A percentile compares a stretch with the other conserved stretches of the same genome.
phyloP scores from a whole-genome alignment of 257 asterid species.

The Salvia miltiorrhiza region DNA sequence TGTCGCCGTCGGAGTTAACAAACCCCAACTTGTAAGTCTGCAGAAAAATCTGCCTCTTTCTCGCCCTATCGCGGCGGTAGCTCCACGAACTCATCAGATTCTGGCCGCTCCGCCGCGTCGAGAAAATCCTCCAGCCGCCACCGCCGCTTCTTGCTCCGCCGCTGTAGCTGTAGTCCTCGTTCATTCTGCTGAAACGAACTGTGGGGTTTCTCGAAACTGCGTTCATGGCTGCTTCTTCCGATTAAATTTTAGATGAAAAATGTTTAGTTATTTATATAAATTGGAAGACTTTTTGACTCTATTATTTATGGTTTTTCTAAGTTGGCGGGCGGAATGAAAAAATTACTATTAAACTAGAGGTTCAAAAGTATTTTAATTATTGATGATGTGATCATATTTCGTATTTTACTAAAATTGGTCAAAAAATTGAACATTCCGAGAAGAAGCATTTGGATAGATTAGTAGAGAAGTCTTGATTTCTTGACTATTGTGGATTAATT shows the following conservation, averaged over 20 bases:
- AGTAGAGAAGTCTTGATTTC: too few species aligned
- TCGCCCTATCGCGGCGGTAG: slow-evolving; percentile 44
- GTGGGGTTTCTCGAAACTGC: slow-evolving; percentile 35
- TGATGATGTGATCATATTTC: background rate
- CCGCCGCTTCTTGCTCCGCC: slow-evolving; percentile 9
- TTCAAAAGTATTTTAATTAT: too few species aligned
- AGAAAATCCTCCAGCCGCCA: slow-evolving; percentile 33
- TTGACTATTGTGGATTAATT: too few species aligned
- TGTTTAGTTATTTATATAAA: background rate
- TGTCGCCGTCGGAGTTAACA: slow-evolving; percentile 4
- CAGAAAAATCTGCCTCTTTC: slow-evolving; percentile 45
- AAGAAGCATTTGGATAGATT: too few species aligned
- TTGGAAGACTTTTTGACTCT: background rate
- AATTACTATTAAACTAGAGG: background rate
- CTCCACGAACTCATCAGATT: slow-evolving; percentile 43
- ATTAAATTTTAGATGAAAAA: background rate
- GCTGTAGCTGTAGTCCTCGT: background rate
- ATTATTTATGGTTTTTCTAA: slow-evolving; percentile 12
- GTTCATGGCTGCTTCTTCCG: slow-evolving; percentile 25
- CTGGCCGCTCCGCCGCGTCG: slow-evolving; percentile 31
- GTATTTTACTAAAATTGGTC: background rate
- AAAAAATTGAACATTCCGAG: background rate
- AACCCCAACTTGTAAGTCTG: slow-evolving; percentile 46
- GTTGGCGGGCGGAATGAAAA: slow-evolving; percentile 30
- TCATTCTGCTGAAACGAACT: slow-evolving; percentile 26